Base-by-base conservation (phyloP, 768 basidiomycete species). In the Postia placenta region DNA sequence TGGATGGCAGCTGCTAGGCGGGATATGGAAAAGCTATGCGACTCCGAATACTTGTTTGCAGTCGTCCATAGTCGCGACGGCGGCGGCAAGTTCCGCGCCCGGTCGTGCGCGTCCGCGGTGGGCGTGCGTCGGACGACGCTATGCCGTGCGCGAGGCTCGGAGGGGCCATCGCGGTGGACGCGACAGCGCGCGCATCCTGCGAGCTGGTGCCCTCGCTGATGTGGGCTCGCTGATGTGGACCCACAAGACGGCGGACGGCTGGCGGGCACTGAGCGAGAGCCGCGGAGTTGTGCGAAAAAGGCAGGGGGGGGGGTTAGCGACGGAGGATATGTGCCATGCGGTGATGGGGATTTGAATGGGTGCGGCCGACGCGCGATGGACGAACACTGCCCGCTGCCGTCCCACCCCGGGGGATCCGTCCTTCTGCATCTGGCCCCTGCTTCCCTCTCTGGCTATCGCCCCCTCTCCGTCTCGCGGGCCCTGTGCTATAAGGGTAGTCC, bases 401-500 rank as follows among this genome's bases (percentile, higher is more conserved):
- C 40, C 40, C 40, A 23, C 40, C 12, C n/a, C 12, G 12, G 23
- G 40, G 40, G 40, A 12, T 23, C 5, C 17, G 5, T 23, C 40
- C 23, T 41, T 12, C 40, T 41, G 3, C n/a, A 4, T 41, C 23
- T 23, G 40, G 40, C 23, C 40, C 40, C 17, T 23, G 40, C 19
- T 23, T 23, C 6, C 30, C 40, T 41, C 23, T 22, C 40, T 20
- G 30, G 30, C 15, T 14, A 20, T 14, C 36, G 36, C 15, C 36
- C 4, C 36, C 5, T 5, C 36, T 15, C 36, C n/a, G 5, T 38
- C 15, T 20, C 15, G 36, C 20, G 15, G 15, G 5, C 14, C 36
- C 36, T 20, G n/a, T 19, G 9, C 28, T 58, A 58, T 55, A 55
- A 55, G 53, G 46, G 46, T 41, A 14, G 38, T 49, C 46, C 26